Conservation (phyloP, 1,139 yeast genomes). For the Taphrina betulina region DNA sequence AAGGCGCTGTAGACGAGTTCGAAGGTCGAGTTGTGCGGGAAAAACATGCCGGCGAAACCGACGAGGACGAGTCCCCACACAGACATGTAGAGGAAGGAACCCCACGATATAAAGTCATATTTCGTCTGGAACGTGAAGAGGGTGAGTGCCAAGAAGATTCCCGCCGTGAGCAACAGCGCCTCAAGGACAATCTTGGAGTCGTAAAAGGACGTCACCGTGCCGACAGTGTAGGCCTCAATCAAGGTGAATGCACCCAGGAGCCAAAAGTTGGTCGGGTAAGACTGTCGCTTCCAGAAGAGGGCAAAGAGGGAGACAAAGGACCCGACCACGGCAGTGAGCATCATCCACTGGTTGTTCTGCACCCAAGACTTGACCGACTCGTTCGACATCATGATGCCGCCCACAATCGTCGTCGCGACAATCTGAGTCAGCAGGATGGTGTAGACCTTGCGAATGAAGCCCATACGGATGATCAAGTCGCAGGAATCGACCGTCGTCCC, state of each 20-base stretch:
- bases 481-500: slow-evolving; percentile 76
- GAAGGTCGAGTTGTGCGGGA: slow-evolving; percentile 57
- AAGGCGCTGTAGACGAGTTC: slow-evolving; percentile 67
- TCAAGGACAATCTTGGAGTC: slow-evolving; percentile 66
- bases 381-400: slow-evolving; percentile 55
- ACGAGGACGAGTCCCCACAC: slow-evolving; percentile 71
- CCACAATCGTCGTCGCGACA: slow-evolving; percentile 59
- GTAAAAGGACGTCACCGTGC: slow-evolving; percentile 63
- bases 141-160: slow-evolving; percentile 73
- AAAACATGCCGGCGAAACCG: slow-evolving; percentile 67
- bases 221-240: slow-evolving; percentile 71
- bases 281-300: slow-evolving; percentile 58
- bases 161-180: slow-evolving; percentile 67
- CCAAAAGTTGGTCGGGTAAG: slow-evolving; percentile 62
- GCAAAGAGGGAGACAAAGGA: slow-evolving; percentile 41
- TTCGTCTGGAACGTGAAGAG: slow-evolving; percentile 77
- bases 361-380: slow-evolving; percentile 58
- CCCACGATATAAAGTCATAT: slow-evolving; percentile 75
- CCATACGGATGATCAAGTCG: slow-evolving; percentile 68
- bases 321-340: slow-evolving; percentile 58
- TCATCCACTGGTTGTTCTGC: slow-evolving; percentile 60
- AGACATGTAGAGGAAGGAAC: slow-evolving; percentile 60
- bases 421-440: slow-evolving; percentile 67
- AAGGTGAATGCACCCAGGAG: slow-evolving; percentile 67
- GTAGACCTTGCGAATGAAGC: slow-evolving; percentile 77